These are phyloP conservation scores for Myxozyma melibiosi DNA, from an alignment of 805 yeast genomes.

Conservation along the genomic window DNA sequence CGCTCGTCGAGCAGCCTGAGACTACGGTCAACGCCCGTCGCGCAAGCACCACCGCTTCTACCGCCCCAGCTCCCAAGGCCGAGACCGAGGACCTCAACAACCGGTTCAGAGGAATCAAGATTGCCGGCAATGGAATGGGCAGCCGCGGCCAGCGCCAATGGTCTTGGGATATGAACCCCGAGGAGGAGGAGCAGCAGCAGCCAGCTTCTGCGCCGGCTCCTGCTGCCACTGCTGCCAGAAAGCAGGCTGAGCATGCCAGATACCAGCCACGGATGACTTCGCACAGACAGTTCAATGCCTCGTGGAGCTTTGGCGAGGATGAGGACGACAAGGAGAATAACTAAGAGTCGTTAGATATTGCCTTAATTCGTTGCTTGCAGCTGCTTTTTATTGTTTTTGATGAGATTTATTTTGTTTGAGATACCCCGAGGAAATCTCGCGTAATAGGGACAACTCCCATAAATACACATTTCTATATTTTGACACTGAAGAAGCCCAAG, in stretches of 20 bases:
- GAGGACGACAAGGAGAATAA: conserved; percentile 28
- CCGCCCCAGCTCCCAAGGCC: neutral
- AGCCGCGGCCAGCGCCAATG: conserved; percentile 27
- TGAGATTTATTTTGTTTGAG: neutral
- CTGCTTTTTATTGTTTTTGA: too few species aligned
- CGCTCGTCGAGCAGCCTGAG: conserved; percentile 4
- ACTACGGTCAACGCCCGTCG: neutral
- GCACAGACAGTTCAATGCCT: conserved; percentile 23
- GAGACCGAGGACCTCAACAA: conserved; percentile 3
- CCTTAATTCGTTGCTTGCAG: too few species aligned
- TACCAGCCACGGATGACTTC: conserved; percentile 24
- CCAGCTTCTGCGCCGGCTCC: neutral
- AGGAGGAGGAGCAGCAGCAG: neutral
- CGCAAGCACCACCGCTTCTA: neutral
- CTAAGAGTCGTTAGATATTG: too few species aligned
- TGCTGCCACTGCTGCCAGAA: neutral
- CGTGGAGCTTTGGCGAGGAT: conserved; percentile 28
- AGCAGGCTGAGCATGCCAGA: conserved; percentile 5
- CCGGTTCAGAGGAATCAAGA: conserved; percentile 23
- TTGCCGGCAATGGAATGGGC: conserved; percentile 33
- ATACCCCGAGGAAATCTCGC: conserved; percentile 1
- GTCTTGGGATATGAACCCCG: conserved; percentile 3
- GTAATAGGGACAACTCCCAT: neutral
- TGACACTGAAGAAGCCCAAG: too few species aligned
- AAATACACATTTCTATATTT: neutral